Base-by-base conservation (phyloP, 2,329 filamentous ascomycete genomes). In the Apiospora saccharicola region DNA sequence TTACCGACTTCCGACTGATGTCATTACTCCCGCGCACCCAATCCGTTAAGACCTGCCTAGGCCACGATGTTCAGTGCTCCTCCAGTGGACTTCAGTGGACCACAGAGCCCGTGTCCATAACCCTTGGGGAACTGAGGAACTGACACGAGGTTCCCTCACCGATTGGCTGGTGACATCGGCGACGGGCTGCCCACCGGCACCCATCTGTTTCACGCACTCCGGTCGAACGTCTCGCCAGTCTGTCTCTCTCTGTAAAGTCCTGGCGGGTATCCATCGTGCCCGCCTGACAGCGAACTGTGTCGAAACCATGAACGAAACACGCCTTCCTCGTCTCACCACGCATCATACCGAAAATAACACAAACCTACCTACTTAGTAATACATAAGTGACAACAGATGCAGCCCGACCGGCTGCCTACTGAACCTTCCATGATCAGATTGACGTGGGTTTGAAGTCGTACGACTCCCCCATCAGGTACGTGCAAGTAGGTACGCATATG, bases 261-360 rank as follows among this genome's bases (percentile, higher is more conserved):
- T 47, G 44, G 44, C 44, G 44, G 26, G 51, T 57, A 7, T 34
- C 51, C 51, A 57, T 57, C 24, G 26, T 57, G 34, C 12, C 49
- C 51, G 51, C 51, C 53, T 61, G 26, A 30, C 53, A 37, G 16
- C 30, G 30, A 61, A 22, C n/a, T 61, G 53, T 61, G 53, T 61
- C 53, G 26, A 61, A 61, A 61, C 53, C 53, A 61, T 22, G 16
- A 37, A 61, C 53, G 53, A 61, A 61, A 61, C 53, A 34, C 30
- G 53, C 53, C 13, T 37, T 22, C 30, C 53, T 37, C 53, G 16
- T 61, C 30, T 22, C 53, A 61, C 53, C 30, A 19, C 30, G 53
- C 53, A 61, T 19, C 53, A 37, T 34, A 34, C 53, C 53, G 37
- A 37, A 61, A 61, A 61, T 61, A 61, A 19, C 53, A 61, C 30